Conservation (phyloP, 192 early-diverging fungal genomes). For the Kappamyces sp. region DNA sequence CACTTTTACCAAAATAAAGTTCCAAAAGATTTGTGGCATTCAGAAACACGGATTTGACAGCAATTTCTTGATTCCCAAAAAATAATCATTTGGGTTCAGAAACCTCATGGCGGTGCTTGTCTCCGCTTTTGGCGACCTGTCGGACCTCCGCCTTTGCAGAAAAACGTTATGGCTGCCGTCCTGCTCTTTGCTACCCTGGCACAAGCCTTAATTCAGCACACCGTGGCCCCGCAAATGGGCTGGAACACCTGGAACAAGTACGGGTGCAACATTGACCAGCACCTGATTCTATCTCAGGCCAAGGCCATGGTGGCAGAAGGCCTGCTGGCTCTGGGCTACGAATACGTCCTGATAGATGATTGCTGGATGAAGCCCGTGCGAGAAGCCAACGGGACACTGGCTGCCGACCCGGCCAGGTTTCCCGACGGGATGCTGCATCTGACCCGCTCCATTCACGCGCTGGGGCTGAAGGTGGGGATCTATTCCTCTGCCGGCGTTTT, state of each 20-base stretch:
- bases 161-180: too few relatives aligned
- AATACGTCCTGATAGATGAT: slow-evolving; percentile 53
- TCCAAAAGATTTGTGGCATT: too few relatives aligned
- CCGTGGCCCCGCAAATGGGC: slow-evolving; percentile 31
- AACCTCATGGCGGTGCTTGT: too few relatives aligned
- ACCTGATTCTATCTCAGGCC: slow-evolving; percentile 42
- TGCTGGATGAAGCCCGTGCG: slow-evolving; percentile 47
- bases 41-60: too few relatives aligned
- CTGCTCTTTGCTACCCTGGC: too few relatives aligned
- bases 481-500: slow-evolving; percentile 39
- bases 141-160: too few relatives aligned
- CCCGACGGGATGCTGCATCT: slow-evolving; percentile 48
- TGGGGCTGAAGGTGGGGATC: slow-evolving; percentile 37
- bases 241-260: slow-evolving; percentile 56
- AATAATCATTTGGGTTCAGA: too few relatives aligned
- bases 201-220: too few relatives aligned
- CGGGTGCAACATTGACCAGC: slow-evolving; percentile 46
- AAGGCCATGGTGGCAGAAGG: slow-evolving; percentile 37
- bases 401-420: slow-evolving; percentile 40
- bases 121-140: too few relatives aligned
- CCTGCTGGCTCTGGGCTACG: slow-evolving; percentile 42
- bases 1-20: too few relatives aligned
- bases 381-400: slow-evolving; percentile 18
- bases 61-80: too few relatives aligned
- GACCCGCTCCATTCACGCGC: slow-evolving; percentile 46